Conservation (phyloP, 2,329 filamentous ascomycete genomes). For the Pyrenophora seminiperda region DNA sequence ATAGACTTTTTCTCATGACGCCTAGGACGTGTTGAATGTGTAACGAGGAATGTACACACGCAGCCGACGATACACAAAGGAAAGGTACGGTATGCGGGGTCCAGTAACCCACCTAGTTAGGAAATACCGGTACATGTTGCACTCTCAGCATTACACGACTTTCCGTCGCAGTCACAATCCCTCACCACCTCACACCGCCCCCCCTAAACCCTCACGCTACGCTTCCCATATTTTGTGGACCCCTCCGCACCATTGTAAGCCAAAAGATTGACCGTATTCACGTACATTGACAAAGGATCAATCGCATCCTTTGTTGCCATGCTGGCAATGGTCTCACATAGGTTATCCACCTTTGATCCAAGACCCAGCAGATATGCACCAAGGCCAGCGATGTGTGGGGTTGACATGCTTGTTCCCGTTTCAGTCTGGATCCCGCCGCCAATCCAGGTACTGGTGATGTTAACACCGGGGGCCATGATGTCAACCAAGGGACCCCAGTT, state of each 20-base stretch:
- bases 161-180: background rate
- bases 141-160: no score
- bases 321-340: conserved; percentile 54
- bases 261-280: conserved; percentile 55
- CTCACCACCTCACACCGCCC: background rate
- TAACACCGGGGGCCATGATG: conserved; percentile 47
- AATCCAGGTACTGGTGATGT: conserved; percentile 53
- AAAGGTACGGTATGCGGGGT: no score
- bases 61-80: no score
- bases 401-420: conserved; percentile 68
- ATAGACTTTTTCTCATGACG: no score
- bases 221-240: background rate
- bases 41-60: no score
- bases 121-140: no score
- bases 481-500: conserved; percentile 46
- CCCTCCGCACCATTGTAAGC: conserved; percentile 56
- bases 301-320: conserved; percentile 48
- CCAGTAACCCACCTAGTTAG: no score
- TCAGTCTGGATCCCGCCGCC: conserved; percentile 52
- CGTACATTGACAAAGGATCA: conserved; percentile 43
- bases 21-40: no score
- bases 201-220: background rate
- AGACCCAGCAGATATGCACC: conserved; percentile 68
- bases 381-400: conserved; percentile 71
- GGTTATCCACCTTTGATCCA: conserved; percentile 42